phyloP scores from a whole-genome alignment of 208 protist species.

The Wallacemonas sp. region DNA sequence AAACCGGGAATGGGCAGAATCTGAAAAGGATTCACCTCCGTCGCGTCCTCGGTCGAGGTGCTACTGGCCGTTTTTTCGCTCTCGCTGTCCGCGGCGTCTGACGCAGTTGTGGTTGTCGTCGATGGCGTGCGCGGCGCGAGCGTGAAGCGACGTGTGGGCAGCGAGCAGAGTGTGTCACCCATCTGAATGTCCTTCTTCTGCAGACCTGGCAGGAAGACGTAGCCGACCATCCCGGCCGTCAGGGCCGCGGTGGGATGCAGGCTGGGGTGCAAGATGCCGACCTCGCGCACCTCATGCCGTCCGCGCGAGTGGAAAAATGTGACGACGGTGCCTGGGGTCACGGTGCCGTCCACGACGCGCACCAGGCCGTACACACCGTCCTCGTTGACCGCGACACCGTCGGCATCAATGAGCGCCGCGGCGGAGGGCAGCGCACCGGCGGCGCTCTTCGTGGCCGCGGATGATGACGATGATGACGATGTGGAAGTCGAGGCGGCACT shows the following conservation, averaged over 20 bases:
- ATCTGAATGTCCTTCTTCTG: conserved; percentile 88
- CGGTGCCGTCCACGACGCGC: conserved; percentile 89
- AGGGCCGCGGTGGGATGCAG: conserved; percentile 77
- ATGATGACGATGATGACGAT: neutral
- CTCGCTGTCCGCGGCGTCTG: too few relatives aligned
- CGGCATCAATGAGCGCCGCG: neutral
- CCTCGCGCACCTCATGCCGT: conserved; percentile 85
- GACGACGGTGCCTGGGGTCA: conserved; percentile 76
- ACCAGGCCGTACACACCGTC: conserved; percentile 82
- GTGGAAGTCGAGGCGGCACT: conserved; percentile 1
- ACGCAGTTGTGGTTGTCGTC: too few relatives aligned
- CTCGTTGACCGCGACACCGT: conserved; percentile 25
- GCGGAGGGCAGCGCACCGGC: neutral
- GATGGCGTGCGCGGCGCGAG: conserved; percentile 26
- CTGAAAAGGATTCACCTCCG: neutral
- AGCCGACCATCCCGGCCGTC: conserved; percentile 96
- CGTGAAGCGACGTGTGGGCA: conserved; percentile 61
- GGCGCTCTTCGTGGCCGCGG: neutral
- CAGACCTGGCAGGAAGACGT: conserved; percentile 88
- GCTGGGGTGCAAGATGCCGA: conserved; percentile 96
- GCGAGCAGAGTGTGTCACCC: conserved; percentile 94
- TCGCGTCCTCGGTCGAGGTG: neutral
- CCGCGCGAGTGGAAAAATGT: conserved; percentile 61
- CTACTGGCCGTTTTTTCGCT: too few relatives aligned
- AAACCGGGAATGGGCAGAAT: conserved; percentile 65